Evolutionary conservation across 2,329 filamentous ascomycete species (phyloP), one percentile per base, ranked within the genome.

Genomic region (Sphaerulina vaccinii): DNA sequence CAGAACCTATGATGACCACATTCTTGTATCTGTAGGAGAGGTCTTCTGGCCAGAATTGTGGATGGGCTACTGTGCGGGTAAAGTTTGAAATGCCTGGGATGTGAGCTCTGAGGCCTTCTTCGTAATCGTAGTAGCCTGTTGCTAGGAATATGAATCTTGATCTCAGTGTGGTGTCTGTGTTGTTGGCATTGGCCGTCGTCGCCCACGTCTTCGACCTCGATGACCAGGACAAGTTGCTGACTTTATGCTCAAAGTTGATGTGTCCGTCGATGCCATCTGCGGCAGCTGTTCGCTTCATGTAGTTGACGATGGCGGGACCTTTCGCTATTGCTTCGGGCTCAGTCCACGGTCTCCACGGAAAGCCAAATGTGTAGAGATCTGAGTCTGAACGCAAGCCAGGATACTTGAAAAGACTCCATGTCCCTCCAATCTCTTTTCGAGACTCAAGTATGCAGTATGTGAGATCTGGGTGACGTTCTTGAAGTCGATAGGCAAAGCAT

Each of bases 401-500:
- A 61, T 90, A 91, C 32, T 77, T 80, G 72, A 90, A 92, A 1
- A 90, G 71, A 61, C 86, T 83, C 88, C 88, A 91, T 0, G 88
- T 92, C 1, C 88, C 88, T 1, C 88, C 88, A 5, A 91, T 74
- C 19, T 75, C 71, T 43, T 77, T 73, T 24, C 88, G 82, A 1
- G 75, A 77, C 67, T 92, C 88, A 11, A 91, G 75, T 19, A 92
- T 80, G 10, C 79, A 75, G 64, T 86, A 90, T 2, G 69, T 78
- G 32, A 76, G 70, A 35, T 73, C 65, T 0, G 85, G 82, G 1
- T 83, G 55, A 42, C 65, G 58, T 35, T 69, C 66, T 52, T 70
- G 68, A 3, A 71, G 54, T 21, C 84, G 81, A 63, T 90, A 90
- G 13, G 80, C 86, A 8, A 82, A 75, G 59, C 89, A 89, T 71